Evolutionary conservation across 768 basidiomycete species (phyloP), one percentile per base, ranked within the genome.

Genomic region (Leucogyrophana mollusca): DNA sequence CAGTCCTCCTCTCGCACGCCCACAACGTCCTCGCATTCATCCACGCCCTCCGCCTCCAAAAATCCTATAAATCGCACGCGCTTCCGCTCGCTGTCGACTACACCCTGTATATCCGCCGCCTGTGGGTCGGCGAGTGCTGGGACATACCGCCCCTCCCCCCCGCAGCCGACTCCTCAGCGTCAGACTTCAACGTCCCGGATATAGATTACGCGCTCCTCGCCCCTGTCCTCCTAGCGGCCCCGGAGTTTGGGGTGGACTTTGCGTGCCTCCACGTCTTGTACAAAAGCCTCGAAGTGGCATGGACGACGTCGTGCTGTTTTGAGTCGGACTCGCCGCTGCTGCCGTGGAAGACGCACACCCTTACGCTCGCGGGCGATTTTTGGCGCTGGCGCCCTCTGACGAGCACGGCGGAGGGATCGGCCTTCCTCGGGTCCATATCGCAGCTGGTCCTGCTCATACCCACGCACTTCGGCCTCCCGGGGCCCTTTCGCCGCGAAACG

Each of bases 341-440:
- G 21, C 61, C 51, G 2, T 52, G 51, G 51, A 18, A 33, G 16
- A 50, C 39, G 7, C 30, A 16, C 9, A 45, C 54, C 22, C 56
- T 71, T 13, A 66, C 65, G 0, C 56, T 74, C 20, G 61, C 59
- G 8, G 72, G 72, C 2, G 20, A 40, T 13, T 35, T 46, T 17
- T 57, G 56, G 34, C 46, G 65, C 21, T 73, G 71, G 71, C 63
- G 59, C 35, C 58, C 62, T 2, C 44, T 72, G 22, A 62, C 53
- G 17, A 58, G 57, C 14, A 66, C 51, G 8, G 23, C 35, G n/a
- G 58, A 60, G 8, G 72, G 73, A 4, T 32, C 53, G 1, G 50
- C 55, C 3, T 72, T 71, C 51, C 58, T 75, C 3, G 50, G 56
- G n/a, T 59, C 60, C n/a, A 50, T 74, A 17, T 67, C 70, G 1